These are phyloP conservation scores for Naganishia kalamii DNA, from an alignment of 768 basidiomycete genomes.

Conservation along the genomic window DNA sequence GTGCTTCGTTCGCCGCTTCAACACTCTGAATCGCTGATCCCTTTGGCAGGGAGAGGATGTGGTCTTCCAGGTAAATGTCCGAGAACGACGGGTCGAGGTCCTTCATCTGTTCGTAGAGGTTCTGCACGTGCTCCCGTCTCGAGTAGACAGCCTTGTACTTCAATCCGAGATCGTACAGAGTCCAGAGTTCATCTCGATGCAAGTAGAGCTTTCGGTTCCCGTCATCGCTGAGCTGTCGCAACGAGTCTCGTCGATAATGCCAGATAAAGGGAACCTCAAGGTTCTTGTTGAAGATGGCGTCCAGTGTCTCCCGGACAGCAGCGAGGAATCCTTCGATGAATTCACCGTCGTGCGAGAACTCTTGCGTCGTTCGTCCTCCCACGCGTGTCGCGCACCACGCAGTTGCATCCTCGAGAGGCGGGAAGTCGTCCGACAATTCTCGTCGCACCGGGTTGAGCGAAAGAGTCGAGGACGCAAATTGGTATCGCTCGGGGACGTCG, in stretches of 20 bases:
- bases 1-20: conserved; percentile 82
- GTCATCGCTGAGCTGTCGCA: conserved; percentile 49
- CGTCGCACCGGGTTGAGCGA: conserved; percentile 50
- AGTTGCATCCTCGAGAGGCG: conserved; percentile 72
- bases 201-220: conserved; percentile 54
- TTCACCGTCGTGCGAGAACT: conserved; percentile 26
- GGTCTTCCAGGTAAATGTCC: conserved; percentile 70
- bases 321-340: conserved; percentile 52
- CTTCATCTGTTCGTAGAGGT: conserved; percentile 61
- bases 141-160: conserved; percentile 81
- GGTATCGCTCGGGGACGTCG: conserved; percentile 94
- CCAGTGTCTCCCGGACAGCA: conserved; percentile 71
- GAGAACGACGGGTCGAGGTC: conserved; percentile 49
- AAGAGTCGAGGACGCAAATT: conserved; percentile 77
- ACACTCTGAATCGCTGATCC: conserved; percentile 54
- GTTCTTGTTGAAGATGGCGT: conserved; percentile 75
- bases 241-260: conserved; percentile 85
- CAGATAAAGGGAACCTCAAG: conserved; percentile 94
- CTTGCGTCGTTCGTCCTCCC: conserved; percentile 60
- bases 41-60: conserved; percentile 62
- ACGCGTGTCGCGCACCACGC: conserved; percentile 80
- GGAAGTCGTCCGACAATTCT: conserved; percentile 52
- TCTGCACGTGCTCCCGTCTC: conserved; percentile 58
- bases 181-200: conserved; percentile 75
- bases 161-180: conserved; percentile 78